Evolutionary conservation across 2,329 filamentous ascomycete species (phyloP).

Genomic region (Alternaria ethzedia): DNA sequence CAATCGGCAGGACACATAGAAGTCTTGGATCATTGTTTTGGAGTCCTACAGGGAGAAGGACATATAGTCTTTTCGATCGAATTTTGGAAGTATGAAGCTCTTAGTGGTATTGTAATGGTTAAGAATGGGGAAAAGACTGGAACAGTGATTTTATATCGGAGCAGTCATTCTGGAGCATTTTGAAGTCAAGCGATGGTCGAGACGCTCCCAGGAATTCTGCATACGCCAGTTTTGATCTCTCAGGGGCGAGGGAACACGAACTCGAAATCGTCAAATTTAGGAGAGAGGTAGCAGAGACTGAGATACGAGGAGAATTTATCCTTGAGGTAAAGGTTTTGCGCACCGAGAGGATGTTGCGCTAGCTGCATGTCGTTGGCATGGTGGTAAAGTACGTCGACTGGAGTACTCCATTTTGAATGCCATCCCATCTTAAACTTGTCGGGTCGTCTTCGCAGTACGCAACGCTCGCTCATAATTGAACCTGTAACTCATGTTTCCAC

Average conservation of each 20-base stretch:
- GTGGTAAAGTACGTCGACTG: not conserved
- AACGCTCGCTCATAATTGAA: not conserved
- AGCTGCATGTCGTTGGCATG: not conserved
- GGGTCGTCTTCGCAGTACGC: not conserved
- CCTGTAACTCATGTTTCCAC: not conserved
- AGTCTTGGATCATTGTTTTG: not conserved
- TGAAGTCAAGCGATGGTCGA: not conserved
- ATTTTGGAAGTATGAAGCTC: not conserved
- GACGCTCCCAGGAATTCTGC: not conserved
- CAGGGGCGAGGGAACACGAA: not conserved
- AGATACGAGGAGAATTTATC: not conserved
- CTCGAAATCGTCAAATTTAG: rapidly evolving
- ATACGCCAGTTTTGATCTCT: not conserved
- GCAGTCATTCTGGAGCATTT: not conserved
- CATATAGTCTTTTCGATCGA: not conserved
- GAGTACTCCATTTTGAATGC: not conserved
- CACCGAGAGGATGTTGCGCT: not conserved
- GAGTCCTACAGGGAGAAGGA: not conserved
- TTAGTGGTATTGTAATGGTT: not conserved
- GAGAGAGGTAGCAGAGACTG: not conserved
- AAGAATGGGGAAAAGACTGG: not conserved
- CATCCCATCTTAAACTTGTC: not conserved
- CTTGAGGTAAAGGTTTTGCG: not conserved
- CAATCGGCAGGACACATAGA: too few relatives aligned
- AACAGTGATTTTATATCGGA: not conserved